Percentiles rank a stretch among this genome's conserved stretches.
Conservation (phyloP, 345 rosid genomes). For the Pugionium dolabratum region DNA sequence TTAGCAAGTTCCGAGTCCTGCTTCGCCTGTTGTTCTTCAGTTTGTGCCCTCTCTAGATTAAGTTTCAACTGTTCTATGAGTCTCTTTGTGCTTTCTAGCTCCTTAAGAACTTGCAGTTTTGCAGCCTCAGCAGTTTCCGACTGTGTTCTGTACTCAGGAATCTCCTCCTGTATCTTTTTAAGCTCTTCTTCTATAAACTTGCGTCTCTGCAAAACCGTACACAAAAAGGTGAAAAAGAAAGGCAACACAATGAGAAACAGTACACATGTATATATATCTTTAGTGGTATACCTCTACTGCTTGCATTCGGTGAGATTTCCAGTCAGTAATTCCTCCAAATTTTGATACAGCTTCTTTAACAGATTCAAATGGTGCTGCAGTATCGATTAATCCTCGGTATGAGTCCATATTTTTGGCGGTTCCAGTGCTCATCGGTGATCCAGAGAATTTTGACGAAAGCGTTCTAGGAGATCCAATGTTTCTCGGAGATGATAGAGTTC, state of each 20-base stretch:
- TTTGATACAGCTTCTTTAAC: slow-evolving; percentile 91
- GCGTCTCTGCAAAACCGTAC: slow-evolving; percentile 49
- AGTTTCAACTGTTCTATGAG: slow-evolving; percentile 79
- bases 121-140: slow-evolving; percentile 67
- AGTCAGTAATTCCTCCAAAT: slow-evolving; percentile 93
- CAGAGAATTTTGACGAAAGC: slow-evolving; percentile 29
- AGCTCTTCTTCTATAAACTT: slow-evolving; percentile 80
- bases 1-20: slow-evolving; percentile 87
- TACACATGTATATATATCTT: neutral
- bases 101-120: slow-evolving; percentile 60
- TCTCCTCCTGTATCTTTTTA: slow-evolving; percentile 66
- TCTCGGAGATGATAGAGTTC: slow-evolving; percentile 23
- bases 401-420: slow-evolving; percentile 35
- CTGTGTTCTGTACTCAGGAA: slow-evolving; percentile 58
- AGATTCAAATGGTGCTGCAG: slow-evolving; percentile 87
- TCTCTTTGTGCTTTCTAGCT: slow-evolving; percentile 76
- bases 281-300: slow-evolving; percentile 67
- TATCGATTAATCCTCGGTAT: slow-evolving; percentile 69
- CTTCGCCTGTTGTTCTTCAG: slow-evolving; percentile 89
- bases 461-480: neutral
- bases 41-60: slow-evolving; percentile 79
- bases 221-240: neutral
- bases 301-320: slow-evolving; percentile 86
- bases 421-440: slow-evolving; percentile 28
- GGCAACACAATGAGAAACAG: neutral